Percentiles rank a stretch among this genome's conserved stretches.
These are phyloP conservation scores for Leptosphaerulina australis DNA, from an alignment of 2,329 filamentous ascomycete genomes.

Conservation along the genomic window DNA sequence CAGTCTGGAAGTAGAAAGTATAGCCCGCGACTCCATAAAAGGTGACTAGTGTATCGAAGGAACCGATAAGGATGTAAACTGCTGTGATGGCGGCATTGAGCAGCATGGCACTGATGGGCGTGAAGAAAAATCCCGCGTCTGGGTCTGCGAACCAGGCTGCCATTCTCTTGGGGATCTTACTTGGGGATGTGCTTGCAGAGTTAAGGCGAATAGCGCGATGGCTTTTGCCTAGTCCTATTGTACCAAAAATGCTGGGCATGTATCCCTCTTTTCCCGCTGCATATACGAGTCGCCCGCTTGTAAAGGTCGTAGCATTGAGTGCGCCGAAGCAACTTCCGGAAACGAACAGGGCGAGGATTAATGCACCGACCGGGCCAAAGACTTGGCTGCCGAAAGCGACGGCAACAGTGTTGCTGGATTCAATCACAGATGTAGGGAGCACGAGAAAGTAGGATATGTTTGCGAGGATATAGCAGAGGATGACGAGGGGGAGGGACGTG, in stretches of 20 bases:
- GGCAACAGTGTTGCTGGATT: conserved; percentile 91
- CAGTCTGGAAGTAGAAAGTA: conserved; percentile 95
- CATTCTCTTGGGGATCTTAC: conserved; percentile 31
- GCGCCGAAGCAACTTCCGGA: conserved; percentile 92
- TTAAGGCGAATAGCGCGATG: conserved; percentile 45
- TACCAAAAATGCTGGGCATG: conserved; percentile 81
- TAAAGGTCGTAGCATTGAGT: conserved; percentile 93
- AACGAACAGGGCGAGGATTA: conserved; percentile 87
- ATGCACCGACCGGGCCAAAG: conserved; percentile 80
- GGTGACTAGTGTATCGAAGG: conserved; percentile 89
- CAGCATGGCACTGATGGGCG: conserved; percentile 87
- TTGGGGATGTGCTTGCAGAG: conserved; percentile 29
- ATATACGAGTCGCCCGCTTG: conserved; percentile 88
- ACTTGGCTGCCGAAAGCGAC: conserved; percentile 91
- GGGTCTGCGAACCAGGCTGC: conserved; percentile 55
- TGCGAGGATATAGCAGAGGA: conserved; percentile 85
- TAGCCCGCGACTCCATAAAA: conserved; percentile 98
- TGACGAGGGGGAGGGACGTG: conserved; percentile 93
- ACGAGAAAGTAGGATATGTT: conserved; percentile 96
- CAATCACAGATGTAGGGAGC: conserved; percentile 78
- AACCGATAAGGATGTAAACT: conserved; percentile 81
- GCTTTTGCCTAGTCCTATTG: conserved; percentile 70
- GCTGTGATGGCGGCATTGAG: conserved; percentile 78
- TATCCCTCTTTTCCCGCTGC: conserved; percentile 95
- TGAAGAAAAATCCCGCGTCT: conserved; percentile 85